Percentiles rank a stretch among this genome's conserved stretches.
phyloP scores from a whole-genome alignment of 2,329 filamentous ascomycete species.

The Talaromyces islandicus region DNA sequence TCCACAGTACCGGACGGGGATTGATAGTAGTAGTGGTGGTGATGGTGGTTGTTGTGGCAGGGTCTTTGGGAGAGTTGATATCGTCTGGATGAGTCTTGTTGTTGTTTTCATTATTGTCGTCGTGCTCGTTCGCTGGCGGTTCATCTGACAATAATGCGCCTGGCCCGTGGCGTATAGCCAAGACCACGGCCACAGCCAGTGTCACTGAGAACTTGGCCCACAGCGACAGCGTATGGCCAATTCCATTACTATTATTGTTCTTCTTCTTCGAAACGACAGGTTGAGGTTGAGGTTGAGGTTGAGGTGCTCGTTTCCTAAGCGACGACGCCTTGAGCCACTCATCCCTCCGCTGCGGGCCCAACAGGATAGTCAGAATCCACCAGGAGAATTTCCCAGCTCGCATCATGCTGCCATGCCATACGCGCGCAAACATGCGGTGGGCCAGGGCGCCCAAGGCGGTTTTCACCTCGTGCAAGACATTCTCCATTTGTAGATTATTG shows the following conservation, averaged over 20 bases:
- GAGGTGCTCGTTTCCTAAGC: not conserved
- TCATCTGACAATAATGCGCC: slow-evolving; percentile 27
- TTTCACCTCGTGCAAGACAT: slow-evolving; percentile 12
- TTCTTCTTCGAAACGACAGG: not conserved
- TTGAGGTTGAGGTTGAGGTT: not conserved
- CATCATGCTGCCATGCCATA: slow-evolving; percentile 27
- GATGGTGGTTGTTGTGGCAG: not conserved
- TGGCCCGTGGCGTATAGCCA: slow-evolving; percentile 43
- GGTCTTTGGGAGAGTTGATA: not conserved
- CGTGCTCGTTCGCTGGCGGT: not conserved
- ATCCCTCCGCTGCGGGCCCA: slow-evolving; percentile 15
- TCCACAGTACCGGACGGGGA: slow-evolving; percentile 1
- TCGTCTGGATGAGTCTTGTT: not conserved
- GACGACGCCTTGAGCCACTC: slow-evolving; percentile 7
- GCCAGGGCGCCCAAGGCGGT: slow-evolving; percentile 19
- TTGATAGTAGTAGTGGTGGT: too few relatives aligned
- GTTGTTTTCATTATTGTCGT: not conserved
- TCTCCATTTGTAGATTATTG: not conserved
- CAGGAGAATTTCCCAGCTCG: slow-evolving; percentile 26
- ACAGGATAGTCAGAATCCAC: slow-evolving; percentile 31
- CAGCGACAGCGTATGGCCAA: slow-evolving; percentile 26
- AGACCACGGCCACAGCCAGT: slow-evolving; percentile 43
- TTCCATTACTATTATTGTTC: not conserved
- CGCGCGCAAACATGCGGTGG: slow-evolving; percentile 26
- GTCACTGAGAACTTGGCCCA: slow-evolving; percentile 46